Evolutionary conservation across 805 yeast genomes (phyloP).

Genomic region (Tetrapisispora pingtungensis): DNA sequence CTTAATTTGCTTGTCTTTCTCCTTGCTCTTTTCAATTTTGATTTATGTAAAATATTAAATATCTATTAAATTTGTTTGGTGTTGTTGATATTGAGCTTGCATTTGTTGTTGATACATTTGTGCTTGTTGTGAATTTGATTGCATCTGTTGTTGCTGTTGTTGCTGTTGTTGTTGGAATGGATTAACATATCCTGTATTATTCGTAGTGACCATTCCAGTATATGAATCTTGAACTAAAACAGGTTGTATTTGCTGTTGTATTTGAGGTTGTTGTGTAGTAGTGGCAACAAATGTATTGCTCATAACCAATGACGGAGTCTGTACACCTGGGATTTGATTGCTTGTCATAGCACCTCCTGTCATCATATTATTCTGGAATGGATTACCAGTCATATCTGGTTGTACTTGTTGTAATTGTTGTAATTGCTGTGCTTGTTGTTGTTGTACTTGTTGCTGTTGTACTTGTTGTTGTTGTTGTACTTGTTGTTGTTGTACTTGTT

Average conservation of each 20-base stretch:
- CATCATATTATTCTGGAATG: slow-evolving; percentile 14
- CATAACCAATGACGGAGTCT: slow-evolving; percentile 3
- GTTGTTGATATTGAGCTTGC: slow-evolving; percentile 6
- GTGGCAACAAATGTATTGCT: background rate
- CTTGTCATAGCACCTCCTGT: background rate
- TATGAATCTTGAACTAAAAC: too few relatives aligned
- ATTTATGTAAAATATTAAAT: slow-evolving; percentile 14
- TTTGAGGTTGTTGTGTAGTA: slow-evolving; percentile 1
- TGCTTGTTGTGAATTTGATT: slow-evolving; percentile 6
- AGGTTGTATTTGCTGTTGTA: background rate
- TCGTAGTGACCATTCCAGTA: too few relatives aligned
- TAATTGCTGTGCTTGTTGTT: too few relatives aligned
- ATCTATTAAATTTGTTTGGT: slow-evolving; percentile 23
- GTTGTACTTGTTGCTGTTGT: too few relatives aligned
- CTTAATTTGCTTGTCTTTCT: too few relatives aligned
- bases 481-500: too few relatives aligned
- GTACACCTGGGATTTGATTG: background rate
- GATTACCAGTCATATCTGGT: slow-evolving; percentile 2
- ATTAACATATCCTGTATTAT: background rate
- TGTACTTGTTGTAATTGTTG: too few relatives aligned
- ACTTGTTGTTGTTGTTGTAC: too few relatives aligned
- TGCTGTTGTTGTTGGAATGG: slow-evolving; percentile 1
- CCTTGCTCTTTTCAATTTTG: too few relatives aligned
- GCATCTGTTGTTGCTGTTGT: slow-evolving; percentile 5
- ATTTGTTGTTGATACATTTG: slow-evolving; percentile 10